Evolutionary conservation across 1,284 basidiomycete species (phyloP).

Genomic region (Naganishia sp.): DNA sequence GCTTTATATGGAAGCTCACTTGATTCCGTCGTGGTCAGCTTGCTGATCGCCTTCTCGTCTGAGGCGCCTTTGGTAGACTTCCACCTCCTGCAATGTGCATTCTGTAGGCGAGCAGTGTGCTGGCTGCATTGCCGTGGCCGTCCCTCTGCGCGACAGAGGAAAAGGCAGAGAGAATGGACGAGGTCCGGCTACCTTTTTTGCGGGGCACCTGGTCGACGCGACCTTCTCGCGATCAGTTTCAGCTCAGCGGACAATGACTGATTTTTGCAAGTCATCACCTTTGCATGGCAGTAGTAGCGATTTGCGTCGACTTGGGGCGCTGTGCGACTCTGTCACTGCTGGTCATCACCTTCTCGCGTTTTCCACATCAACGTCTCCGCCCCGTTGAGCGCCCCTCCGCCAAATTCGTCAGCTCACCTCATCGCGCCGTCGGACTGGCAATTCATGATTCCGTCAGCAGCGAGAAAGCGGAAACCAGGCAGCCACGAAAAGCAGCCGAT

Average conservation of each 20-base stretch:
- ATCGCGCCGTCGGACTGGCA: not conserved
- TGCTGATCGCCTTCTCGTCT: no score
- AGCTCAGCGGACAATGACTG: not conserved
- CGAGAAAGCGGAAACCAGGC: conserved; percentile 2
- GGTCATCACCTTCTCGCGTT: not conserved
- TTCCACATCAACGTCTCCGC: not conserved
- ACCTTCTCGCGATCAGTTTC: not conserved
- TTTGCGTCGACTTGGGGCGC: not conserved
- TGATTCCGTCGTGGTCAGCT: no score
- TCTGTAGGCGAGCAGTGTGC: no score
- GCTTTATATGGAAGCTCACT: no score
- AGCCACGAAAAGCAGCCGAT: no score
- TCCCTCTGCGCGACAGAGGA: no score
- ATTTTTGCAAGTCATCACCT: conserved; percentile 10
- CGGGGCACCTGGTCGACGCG: conserved; percentile 1
- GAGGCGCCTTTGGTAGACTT: no score
- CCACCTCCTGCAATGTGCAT: no score
- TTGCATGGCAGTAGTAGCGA: not conserved
- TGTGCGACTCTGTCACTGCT: not conserved
- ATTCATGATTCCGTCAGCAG: conserved; percentile 11
- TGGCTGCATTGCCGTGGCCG: no score
- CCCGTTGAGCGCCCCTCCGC: not conserved
- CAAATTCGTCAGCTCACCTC: not conserved
- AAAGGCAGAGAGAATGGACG: not conserved
- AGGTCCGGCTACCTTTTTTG: conserved; percentile 15